phyloP scores from a whole-genome alignment of 495 filamentous ascomycete genomes.

The Aspergillus nidulans region DNA sequence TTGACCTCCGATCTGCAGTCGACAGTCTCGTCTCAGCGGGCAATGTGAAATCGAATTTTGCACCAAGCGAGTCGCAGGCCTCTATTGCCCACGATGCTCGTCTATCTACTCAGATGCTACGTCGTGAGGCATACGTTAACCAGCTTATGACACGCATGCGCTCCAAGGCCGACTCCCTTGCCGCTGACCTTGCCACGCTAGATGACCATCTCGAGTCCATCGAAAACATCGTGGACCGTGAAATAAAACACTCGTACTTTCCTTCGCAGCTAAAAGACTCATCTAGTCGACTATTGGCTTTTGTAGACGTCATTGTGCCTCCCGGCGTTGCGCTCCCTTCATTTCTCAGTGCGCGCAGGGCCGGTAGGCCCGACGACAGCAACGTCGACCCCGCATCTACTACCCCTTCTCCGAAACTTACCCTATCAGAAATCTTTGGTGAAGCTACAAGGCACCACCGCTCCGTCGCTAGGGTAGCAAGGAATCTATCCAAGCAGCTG shows the following conservation, averaged over 20 bases:
- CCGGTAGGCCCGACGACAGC: background rate
- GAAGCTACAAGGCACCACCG: constrained; percentile 28
- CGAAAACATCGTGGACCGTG: constrained; percentile 26
- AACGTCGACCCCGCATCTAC: background rate
- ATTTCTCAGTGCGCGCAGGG: background rate
- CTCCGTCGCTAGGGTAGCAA: constrained; percentile 17
- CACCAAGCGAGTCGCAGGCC: constrained; percentile 5
- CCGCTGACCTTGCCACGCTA: constrained; percentile 31
- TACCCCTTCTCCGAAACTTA: background rate
- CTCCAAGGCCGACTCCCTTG: constrained; percentile 34
- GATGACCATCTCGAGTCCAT: constrained; percentile 44
- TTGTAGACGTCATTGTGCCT: constrained; percentile 9
- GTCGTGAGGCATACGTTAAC: constrained; percentile 37
- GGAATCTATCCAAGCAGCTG: constrained; percentile 19
- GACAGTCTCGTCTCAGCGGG: constrained; percentile 34
- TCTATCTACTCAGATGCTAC: constrained; percentile 30
- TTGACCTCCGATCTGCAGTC: constrained; percentile 38
- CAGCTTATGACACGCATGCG: constrained; percentile 33
- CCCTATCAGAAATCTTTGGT: constrained; percentile 19
- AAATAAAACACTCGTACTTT: constrained; percentile 13
- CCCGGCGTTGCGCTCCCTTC: background rate
- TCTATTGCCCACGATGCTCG: constrained; percentile 27
- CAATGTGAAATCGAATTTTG: constrained; percentile 8
- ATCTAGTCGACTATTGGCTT: background rate
- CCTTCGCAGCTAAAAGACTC: background rate